Evolutionary conservation across 2,329 filamentous ascomycete genomes (phyloP), one percentile per base, ranked within the genome.

Genomic region (Sodiomyces alkalinus): DNA sequence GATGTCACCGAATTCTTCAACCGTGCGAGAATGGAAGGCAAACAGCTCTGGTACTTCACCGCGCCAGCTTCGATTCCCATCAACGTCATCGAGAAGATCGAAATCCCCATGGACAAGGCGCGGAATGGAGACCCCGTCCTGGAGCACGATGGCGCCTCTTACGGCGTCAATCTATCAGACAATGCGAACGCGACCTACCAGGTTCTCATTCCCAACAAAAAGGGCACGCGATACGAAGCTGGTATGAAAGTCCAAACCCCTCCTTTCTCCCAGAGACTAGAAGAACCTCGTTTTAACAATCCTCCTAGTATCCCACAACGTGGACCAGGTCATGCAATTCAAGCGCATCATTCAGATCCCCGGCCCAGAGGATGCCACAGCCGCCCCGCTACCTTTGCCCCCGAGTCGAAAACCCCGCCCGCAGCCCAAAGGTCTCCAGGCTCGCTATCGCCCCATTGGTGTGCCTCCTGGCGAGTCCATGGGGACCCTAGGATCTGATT

Each of bases 21-120:
- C 41, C 58, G 67, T 32, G 62, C 64, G 30, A 67, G 69, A 40
- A 47, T 76, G 6, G 56, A 71, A 31, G 75, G 74, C 36, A 83
- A 82, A 56, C 74, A 85, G 46, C 60, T 85, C 33, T 86, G 79
- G 80, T 80, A 83, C 47, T 81, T 86, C 41, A 80, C 75, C 7
- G 74, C 76, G 4, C 80, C 80, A 3, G 66, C 72, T 5, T 70
- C 69, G 8, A 55, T 83, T 3, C 71, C 78, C n/a, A 63, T 85
- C 32, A 70, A 68, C 8, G 61, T 76, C 2, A 54, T 85, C 26
- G 67, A 73, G 44, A 63, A 74, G 37, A 56, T 82, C 35, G 64
- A 74, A 20, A 64, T 81, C 22, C 62, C 63, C 7, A 46, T 70
- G 41, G 64, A 71, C 32, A 60, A 65, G 29, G 61, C 64, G 2